Evolutionary conservation across 495 filamentous ascomycete genomes (phyloP), one percentile per base, ranked within the genome.

Genomic region (Penicillium pancosmium): DNA sequence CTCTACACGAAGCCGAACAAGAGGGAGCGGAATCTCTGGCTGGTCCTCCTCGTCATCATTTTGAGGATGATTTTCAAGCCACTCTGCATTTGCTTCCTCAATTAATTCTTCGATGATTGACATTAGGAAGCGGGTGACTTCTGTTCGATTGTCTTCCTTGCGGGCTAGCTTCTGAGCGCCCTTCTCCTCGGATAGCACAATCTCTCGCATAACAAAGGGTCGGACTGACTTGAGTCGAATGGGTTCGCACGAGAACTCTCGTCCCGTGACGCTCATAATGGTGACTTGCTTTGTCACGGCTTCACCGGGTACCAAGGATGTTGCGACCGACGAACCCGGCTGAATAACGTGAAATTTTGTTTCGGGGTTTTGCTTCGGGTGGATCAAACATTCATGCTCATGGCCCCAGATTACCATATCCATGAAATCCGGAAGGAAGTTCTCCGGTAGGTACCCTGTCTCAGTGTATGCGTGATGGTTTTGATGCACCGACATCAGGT

Each of bases 371-470:
- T 83, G 80, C 11, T 73, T 66, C 1, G 94, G 94, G 41, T 96
- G 85, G 62, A 98, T 95, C 5, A 94, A 71, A 69, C 93, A 98
- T 74, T 99, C 95, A 65, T 99, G 94, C 71, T 99, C 94, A 66
- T 99, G 94, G 23, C 94, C 94, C 94, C 94, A 99, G 47, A 99
- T 78, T 0, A 98, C 86, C 15, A 99, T 77, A 68, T 99, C 91
- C 38, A 98, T 73, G 68, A 96, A 99, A 5, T 89, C 87, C 1
- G 94, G 95, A 0, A 99, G 84, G 68, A 97, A 94, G 66, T 91
- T 91, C 68, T 99, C 95, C 2, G 95, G 92, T 0, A 99, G 80
- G 67, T 97, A 98, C 18, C 89, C 85, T 3, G 92, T 97, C 38
- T 92, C 85, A 3, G 89, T 96, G 67, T 97, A 88, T 1, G 92